Base-by-base conservation (phyloP, 768 basidiomycete species). In the Kwoniella newhampshirensis region DNA sequence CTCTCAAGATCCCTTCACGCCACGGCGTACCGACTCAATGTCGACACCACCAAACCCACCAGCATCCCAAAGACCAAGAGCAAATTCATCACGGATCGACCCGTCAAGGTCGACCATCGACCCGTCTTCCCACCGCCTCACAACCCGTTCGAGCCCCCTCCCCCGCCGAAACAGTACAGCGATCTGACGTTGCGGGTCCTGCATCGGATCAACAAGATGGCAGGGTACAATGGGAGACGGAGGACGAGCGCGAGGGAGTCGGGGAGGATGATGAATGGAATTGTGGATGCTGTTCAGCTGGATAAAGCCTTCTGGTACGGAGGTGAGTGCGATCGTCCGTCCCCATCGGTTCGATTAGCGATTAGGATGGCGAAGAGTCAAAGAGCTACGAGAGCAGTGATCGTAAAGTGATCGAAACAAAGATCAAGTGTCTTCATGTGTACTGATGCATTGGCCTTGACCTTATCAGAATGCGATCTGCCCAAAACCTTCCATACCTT, bases 401-500 rank as follows among this genome's bases (percentile, higher is more conserved):
- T n/a, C n/a, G n/a, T n/a, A n/a, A n/a, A n/a, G n/a, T n/a, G n/a
- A n/a, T n/a, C n/a, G n/a, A n/a, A n/a, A n/a, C n/a, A n/a, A n/a
- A n/a, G 17, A 41, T 41, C 40, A 15, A 21, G 21, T 41, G 13
- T 17, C 26, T 23, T 12, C 28, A 25, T 51, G n/a, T 11, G 17
- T 12, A 11, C 41, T 13, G 17, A 8, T 20, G 23, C 13, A n/a
- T 17, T n/a, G 21, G 30, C 26, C 3, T 12, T n/a, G 36, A 32
- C 21, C 13, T 36, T 32, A 52, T 12, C 26, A 96, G 93, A 84
- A 58, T 94, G 89, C 68, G 81, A 81, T 57, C 81, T 97, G 5
- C 91, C 93, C 9, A 87, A 87, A 12, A 96, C 94, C 0, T 96
- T 94, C 77, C 93, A 97, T 70, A 89, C 94, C 15, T 97, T 92